Base-by-base conservation (phyloP, 495 filamentous ascomycete species). In the Annulohypoxylon moriforme region DNA sequence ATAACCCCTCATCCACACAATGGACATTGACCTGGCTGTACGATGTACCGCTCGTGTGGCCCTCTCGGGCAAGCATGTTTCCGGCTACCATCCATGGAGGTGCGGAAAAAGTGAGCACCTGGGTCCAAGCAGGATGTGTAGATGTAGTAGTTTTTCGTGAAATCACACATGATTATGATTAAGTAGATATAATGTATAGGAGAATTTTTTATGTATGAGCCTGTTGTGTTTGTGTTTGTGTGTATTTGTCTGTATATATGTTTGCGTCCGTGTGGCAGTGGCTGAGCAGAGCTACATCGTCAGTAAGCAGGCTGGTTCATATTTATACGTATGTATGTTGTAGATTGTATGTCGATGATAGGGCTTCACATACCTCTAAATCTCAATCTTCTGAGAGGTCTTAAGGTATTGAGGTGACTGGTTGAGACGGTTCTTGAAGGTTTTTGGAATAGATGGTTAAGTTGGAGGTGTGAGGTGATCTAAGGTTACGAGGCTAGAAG, bases 61-160 rank as follows among this genome's bases (percentile, higher is more conserved):
- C 89, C 85, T 57, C 85, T 83, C n/a, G 84, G 69, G 73, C 91
- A 93, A 58, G 85, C 84, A 29, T 81, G 81, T 47, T 88, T 86
- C 74, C 86, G 85, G 72, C 81, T 85, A 34, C 89, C 90, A 67
- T 94, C 91, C 53, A 89, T 75, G 6, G 84, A 84, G 10, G 89
- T 92, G 63, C 87, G 82, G 74, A 91, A 87, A 78, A 92, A 91
- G 79, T 94, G 91, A 14, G 85, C 81, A 57, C 84, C 84, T 10
- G 89, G 90, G 65, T 92, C 87, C 40, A 84, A 79, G 73, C 91
- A 94, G 20, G 84, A 83, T 60, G 89, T 90, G 81, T 92, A 92
- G 82, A 94, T 89, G 79, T 92, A 92, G 76, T 88, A 92, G 79
- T 91, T 92, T 72, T 90, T 91, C 78, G 87, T 90, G 77, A 89